Percentiles rank a stretch among this genome's conserved stretches.
These are phyloP conservation scores for Fusarium sp. DNA, from an alignment of 2,329 filamentous ascomycete species.

Conservation along the genomic window DNA sequence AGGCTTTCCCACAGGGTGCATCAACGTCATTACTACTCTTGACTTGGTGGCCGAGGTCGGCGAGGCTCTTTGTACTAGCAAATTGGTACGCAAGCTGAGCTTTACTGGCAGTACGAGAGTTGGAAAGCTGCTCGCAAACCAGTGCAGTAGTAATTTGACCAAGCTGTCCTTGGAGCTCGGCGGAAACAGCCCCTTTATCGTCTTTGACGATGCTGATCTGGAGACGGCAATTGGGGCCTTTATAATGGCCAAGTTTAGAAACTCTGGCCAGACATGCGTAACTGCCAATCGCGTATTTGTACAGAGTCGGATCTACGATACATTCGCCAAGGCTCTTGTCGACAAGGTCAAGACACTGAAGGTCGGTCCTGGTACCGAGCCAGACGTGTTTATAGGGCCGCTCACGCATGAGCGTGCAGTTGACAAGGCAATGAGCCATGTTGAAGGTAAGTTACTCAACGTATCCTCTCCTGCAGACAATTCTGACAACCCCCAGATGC, in stretches of 20 bases:
- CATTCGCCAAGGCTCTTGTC: neutral
- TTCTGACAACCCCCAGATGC: neutral
- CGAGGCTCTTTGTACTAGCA: neutral
- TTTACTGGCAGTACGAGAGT: neutral
- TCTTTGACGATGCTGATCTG: neutral
- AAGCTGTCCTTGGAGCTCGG: neutral
- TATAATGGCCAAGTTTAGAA: neutral
- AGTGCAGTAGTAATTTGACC: neutral
- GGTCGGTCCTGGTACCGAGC: neutral
- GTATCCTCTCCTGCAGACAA: neutral
- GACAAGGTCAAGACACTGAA: neutral
- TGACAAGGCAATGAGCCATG: neutral
- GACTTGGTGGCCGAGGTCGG: neutral
- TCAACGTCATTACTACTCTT: slow-evolving; percentile 7
- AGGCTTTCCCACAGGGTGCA: neutral
- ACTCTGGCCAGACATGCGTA: neutral
- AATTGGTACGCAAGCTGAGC: slow-evolving; percentile 3
- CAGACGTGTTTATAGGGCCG: neutral
- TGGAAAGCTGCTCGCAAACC: neutral
- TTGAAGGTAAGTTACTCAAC: neutral
- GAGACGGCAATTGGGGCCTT: neutral
- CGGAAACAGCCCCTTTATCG: neutral
- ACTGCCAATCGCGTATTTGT: neutral
- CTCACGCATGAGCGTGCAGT: neutral
- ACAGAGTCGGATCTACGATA: neutral